phyloP scores from a whole-genome alignment of 331 rosid species.

The Malus hybrid region DNA sequence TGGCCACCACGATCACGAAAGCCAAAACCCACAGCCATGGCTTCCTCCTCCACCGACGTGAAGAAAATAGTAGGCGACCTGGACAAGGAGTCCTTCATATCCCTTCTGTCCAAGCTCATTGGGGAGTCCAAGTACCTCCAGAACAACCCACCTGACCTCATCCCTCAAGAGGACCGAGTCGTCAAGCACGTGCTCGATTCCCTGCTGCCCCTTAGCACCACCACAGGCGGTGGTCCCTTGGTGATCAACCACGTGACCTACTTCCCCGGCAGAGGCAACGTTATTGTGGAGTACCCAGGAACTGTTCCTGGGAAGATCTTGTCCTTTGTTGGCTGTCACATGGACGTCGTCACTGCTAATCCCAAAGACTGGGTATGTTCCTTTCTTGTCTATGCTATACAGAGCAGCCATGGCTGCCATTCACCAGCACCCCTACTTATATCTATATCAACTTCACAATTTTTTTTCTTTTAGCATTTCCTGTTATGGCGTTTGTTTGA shows the following conservation, averaged over 20 bases:
- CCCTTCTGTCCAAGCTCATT: conserved; percentile 72
- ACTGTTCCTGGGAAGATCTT: conserved; percentile 61
- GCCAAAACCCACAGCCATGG: conserved; percentile 31
- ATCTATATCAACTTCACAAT: too few species aligned
- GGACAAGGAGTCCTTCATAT: conserved; percentile 45
- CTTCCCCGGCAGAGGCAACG: conserved; percentile 65
- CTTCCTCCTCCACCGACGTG: conserved; percentile 16
- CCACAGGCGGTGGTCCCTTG: conserved; percentile 76
- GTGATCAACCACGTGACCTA: conserved; percentile 62
- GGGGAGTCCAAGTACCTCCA: conserved; percentile 79
- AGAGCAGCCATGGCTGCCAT: too few species aligned
- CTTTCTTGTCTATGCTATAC: too few species aligned
- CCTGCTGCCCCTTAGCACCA: conserved; percentile 62
- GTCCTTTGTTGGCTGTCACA: conserved; percentile 85
- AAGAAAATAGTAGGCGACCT: conserved; percentile 49
- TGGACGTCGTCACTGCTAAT: conserved; percentile 95
- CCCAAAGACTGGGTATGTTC: conserved; percentile 72
- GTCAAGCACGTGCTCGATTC: conserved; percentile 61
- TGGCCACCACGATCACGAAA: background rate
- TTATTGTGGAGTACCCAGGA: conserved; percentile 84
- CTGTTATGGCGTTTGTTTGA: background rate
- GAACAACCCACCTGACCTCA: conserved; percentile 77
- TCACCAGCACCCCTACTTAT: too few species aligned
- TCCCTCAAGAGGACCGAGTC: conserved; percentile 73
- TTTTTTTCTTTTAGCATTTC: background rate